phyloP scores from a whole-genome alignment of 352 stramenopile genomes.

The Phytophthora boehmeriae region DNA sequence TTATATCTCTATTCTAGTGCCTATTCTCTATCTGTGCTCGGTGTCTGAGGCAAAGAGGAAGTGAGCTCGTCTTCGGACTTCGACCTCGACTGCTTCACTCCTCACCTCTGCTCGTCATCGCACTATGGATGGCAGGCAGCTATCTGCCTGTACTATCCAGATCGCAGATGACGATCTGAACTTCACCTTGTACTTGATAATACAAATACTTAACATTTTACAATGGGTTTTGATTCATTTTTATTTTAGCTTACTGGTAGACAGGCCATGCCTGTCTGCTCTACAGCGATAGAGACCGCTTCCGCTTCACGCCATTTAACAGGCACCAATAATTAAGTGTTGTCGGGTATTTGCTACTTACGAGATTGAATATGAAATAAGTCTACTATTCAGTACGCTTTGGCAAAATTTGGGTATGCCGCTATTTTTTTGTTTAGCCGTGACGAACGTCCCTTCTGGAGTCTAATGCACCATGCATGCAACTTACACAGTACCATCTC shows the following conservation, averaged over 20 bases:
- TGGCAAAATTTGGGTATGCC: no score
- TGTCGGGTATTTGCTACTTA: no score
- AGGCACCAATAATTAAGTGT: no score
- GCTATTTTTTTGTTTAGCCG: no score
- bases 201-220: not conserved
- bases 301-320: no score
- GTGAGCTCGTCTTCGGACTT: not conserved
- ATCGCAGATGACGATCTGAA: conserved; percentile 13
- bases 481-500: no score
- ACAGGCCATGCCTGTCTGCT: not conserved
- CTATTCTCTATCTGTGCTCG: not conserved
- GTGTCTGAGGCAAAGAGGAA: not conserved
- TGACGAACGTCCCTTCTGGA: no score
- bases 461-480: no score
- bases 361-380: no score
- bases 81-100: not conserved
- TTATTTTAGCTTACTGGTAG: not conserved
- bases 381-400: no score
- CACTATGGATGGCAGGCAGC: conserved; percentile 9
- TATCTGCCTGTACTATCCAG: conserved; percentile 18
- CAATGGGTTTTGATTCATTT: not conserved
- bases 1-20: not conserved
- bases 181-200: not conserved
- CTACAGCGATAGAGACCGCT: no score
- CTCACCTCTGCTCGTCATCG: conserved; percentile 9